Evolutionary conservation across 495 filamentous ascomycete genomes (phyloP), one percentile per base, ranked within the genome.

Genomic region (Penicillium alfredii): DNA sequence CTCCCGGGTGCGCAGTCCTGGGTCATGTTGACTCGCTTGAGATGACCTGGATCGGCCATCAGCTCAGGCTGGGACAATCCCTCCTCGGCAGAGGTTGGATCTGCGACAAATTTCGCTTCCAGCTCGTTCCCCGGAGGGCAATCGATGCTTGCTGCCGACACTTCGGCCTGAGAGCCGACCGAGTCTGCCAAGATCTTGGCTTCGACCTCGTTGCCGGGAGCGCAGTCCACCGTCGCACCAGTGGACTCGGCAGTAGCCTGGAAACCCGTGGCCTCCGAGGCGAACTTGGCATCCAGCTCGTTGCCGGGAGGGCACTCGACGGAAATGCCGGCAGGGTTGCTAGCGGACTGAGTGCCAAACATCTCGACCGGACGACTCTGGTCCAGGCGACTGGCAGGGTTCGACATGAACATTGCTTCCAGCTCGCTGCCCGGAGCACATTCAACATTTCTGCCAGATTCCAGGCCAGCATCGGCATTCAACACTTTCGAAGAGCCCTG

Each of bases 351-450:
- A 1, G 10, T 28, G 10, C 26, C 27, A 0, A 38, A 42, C 4
- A 0, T 12, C 10, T 36, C 21, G 15, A 39, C 22, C 0, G 32
- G 23, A 14, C 8, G 18, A 17, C 10, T 32, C 14, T 43, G 27
- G 15, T 40, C 33, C 10, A 14, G 23, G 6, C 24, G 20, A 27
- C 35, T 33, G 15, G 24, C 32, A 16, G 36, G 33, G 10, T 35
- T 22, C 15, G 46, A 23, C 16, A 34, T 29, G 27, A 34, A 51
- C 31, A 43, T 40, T n/a, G 44, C 40, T 15, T 52, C 49, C 4
- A 49, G 30, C 19, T 52, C 44, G 21, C 27, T 45, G 16, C 45
- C 44, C 8, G 44, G 40, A n/a, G 43, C 13, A 25, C 43, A 47
- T 9, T 44, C 36, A n/a, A 45, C n/a, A 18, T 34, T 45, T 7